A percentile compares a stretch with the other conserved stretches of the same genome.
Conservation (phyloP, 2,329 filamentous ascomycete species). For the Colletotrichum sansevieriae region DNA sequence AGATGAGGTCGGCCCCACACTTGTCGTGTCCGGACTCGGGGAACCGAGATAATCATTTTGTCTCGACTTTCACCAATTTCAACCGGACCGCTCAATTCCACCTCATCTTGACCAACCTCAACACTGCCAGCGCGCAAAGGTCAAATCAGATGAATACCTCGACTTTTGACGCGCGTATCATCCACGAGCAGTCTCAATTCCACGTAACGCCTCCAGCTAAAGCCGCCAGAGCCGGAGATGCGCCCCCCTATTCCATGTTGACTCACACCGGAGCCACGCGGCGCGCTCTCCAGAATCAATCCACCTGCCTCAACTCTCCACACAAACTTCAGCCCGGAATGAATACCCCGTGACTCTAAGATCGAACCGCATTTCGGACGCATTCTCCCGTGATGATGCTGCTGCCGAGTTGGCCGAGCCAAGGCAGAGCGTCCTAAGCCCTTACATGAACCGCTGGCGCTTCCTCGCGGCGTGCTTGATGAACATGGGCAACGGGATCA, state of each 20-base stretch:
- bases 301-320: neutral
- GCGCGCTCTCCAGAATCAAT: conserved; percentile 5
- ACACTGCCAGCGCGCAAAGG: fast-evolving
- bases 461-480: conserved; percentile 74
- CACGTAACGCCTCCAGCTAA: conserved; percentile 11
- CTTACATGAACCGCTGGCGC: conserved; percentile 78
- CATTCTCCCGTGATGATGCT: conserved; percentile 6
- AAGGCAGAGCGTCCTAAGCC: conserved; percentile 70
- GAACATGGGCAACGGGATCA: conserved; percentile 78
- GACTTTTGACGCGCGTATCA: conserved; percentile 18
- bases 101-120: neutral
- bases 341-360: neutral
- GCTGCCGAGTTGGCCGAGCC: conserved; percentile 56
- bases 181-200: conserved; percentile 8
- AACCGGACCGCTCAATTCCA: neutral
- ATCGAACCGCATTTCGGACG: neutral
- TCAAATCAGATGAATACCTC: neutral
- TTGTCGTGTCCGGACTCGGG: conserved; percentile 4
- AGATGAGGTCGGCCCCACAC: neutral
- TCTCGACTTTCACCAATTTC: neutral
- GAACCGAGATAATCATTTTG: neutral
- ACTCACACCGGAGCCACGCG: neutral
- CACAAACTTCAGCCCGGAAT: neutral
- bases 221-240: neutral
- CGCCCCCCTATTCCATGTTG: neutral